phyloP scores from a whole-genome alignment of 169 alveolate genomes.

The Babesia bovis region DNA sequence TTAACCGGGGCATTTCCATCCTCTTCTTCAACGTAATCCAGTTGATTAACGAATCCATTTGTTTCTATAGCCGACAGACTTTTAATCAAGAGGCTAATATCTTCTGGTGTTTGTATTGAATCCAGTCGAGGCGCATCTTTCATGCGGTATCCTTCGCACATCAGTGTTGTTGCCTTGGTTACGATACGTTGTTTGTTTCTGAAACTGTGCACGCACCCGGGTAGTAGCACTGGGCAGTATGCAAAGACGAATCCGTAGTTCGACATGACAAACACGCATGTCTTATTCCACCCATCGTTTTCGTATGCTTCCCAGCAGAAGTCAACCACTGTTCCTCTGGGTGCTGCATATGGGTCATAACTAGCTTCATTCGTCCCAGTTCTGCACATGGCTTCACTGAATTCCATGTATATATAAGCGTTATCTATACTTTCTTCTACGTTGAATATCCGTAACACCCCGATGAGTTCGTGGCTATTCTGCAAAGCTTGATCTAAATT shows the following conservation, averaged over 20 bases:
- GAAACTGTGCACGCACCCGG: slow-evolving; percentile 4
- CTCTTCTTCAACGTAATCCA: neutral
- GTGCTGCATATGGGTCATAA: slow-evolving; percentile 6
- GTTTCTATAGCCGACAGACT: neutral
- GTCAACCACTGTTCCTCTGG: slow-evolving; percentile 49
- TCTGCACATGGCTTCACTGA: slow-evolving; percentile 49
- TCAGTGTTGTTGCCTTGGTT: slow-evolving; percentile 3
- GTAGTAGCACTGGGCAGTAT: slow-evolving; percentile 53
- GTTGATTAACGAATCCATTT: too few species aligned
- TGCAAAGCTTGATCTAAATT: neutral
- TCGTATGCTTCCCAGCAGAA: slow-evolving; percentile 37
- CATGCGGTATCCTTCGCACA: slow-evolving; percentile 43
- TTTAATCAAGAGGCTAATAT: neutral
- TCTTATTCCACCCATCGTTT: slow-evolving; percentile 15
- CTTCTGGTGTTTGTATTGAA: neutral
- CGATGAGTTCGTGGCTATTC: neutral
- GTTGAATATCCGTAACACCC: slow-evolving; percentile 45
- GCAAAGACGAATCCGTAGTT: slow-evolving; percentile 56
- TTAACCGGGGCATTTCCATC: neutral
- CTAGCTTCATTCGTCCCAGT: slow-evolving; percentile 15
- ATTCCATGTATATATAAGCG: slow-evolving; percentile 15
- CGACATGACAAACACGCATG: slow-evolving; percentile 35
- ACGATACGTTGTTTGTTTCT: slow-evolving; percentile 13
- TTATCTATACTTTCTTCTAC: slow-evolving; percentile 46
- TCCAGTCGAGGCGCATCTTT: neutral